These are phyloP conservation scores for Verbascum thapsus DNA, from an alignment of 257 asterid species.

Conservation along the genomic window DNA sequence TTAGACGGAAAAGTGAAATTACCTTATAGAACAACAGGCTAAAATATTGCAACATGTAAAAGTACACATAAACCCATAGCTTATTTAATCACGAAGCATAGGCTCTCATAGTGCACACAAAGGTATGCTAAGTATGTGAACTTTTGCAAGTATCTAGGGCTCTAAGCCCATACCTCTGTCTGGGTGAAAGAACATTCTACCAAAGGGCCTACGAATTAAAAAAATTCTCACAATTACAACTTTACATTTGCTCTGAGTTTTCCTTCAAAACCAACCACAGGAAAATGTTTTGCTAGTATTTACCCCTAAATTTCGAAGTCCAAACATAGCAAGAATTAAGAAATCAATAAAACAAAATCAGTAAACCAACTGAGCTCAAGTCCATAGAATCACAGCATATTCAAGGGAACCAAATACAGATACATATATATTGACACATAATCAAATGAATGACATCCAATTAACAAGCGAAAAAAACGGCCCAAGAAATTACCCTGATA, in stretches of 20 bases:
- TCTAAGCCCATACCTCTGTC: conserved; percentile 7
- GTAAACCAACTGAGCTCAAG: too few relatives aligned
- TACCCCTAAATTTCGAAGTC: too few relatives aligned
- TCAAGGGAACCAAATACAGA: not conserved
- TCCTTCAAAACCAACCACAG: too few relatives aligned
- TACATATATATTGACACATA: not conserved
- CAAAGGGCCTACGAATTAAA: not conserved
- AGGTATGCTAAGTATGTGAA: too few relatives aligned
- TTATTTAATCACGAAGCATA: not conserved
- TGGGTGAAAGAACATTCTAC: not conserved
- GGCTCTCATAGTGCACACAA: too few relatives aligned
- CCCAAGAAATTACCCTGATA: conserved; percentile 57
- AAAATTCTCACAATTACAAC: too few relatives aligned
- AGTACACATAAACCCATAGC: conserved; percentile 12
- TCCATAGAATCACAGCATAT: not conserved
- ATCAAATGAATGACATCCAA: too few relatives aligned
- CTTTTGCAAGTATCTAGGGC: conserved; percentile 8
- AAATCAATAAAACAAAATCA: too few relatives aligned
- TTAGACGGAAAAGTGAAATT: not conserved
- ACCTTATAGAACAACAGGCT: not conserved
- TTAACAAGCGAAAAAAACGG: conserved; percentile 8
- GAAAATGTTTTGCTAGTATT: too few relatives aligned
- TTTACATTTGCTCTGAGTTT: too few relatives aligned
- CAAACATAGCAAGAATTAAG: too few relatives aligned
- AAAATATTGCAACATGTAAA: conserved; percentile 19